phyloP scores from a whole-genome alignment of 441 rosid species.

The Pelargonium citronellum region DNA sequence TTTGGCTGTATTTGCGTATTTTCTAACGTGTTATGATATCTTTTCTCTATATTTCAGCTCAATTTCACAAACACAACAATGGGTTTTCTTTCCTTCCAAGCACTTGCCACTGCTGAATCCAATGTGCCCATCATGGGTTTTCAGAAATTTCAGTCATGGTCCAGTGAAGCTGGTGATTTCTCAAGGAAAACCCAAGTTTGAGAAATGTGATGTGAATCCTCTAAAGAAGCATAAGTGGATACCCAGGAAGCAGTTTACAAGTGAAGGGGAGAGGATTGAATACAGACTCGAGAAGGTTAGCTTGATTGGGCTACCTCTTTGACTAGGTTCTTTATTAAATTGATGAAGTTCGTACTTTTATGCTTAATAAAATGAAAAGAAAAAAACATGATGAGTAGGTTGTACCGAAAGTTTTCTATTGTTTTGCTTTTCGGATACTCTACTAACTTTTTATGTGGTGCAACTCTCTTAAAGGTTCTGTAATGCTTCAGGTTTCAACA shows the following conservation, averaged over 20 bases:
- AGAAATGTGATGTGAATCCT: constrained; percentile 59
- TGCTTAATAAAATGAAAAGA: neutral
- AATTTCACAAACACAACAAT: constrained; percentile 17
- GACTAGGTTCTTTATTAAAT: neutral
- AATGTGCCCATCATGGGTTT: constrained; percentile 28
- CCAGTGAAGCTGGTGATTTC: constrained; percentile 68
- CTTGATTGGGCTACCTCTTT: constrained; percentile 4
- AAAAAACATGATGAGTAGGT: neutral
- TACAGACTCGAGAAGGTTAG: constrained; percentile 76
- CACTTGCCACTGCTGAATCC: constrained; percentile 17
- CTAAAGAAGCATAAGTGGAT: constrained; percentile 80
- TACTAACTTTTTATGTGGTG: neutral
- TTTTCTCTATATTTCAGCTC: constrained; percentile 21
- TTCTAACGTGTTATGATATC: neutral
- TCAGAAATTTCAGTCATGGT: constrained; percentile 56
- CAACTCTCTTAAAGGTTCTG: neutral
- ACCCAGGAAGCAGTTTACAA: constrained; percentile 67
- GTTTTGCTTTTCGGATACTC: neutral
- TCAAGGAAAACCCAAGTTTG: constrained; percentile 82
- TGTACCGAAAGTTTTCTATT: neutral
- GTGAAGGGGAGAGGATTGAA: constrained; percentile 70
- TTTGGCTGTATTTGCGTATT: neutral
- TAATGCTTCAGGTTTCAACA: neutral
- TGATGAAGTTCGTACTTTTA: neutral
- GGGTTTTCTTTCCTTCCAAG: constrained; percentile 17